A percentile compares a stretch with the other conserved stretches of the same genome.
phyloP scores from a whole-genome alignment of 495 filamentous ascomycete genomes.

The Xanthoparmelia taractica region DNA sequence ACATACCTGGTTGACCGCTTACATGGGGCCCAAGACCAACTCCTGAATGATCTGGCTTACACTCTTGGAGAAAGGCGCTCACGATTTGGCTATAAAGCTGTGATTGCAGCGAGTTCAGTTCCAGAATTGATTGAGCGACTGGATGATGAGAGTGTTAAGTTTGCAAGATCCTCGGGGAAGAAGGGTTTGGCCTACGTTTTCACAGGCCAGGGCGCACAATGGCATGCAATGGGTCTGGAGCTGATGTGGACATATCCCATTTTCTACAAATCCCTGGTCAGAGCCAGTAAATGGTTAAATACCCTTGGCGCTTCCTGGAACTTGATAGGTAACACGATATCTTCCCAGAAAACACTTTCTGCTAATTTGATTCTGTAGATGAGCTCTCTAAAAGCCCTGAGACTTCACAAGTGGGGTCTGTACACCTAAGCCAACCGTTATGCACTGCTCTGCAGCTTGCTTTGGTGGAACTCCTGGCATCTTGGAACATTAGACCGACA shows the following conservation, averaged over 20 bases:
- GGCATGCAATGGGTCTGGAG: slow-evolving; percentile 45
- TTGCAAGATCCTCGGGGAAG: slow-evolving; percentile 16
- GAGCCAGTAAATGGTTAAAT: neutral
- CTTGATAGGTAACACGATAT: slow-evolving; percentile 2
- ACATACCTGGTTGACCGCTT: slow-evolving; percentile 3
- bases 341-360: neutral
- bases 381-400: slow-evolving; percentile 4
- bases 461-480: slow-evolving; percentile 21
- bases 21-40: too few species aligned
- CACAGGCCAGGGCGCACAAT: slow-evolving; percentile 16
- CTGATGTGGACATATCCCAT: slow-evolving; percentile 9
- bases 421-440: slow-evolving; percentile 13
- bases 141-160: slow-evolving; percentile 10
- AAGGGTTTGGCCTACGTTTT: neutral
- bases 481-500: slow-evolving; percentile 18
- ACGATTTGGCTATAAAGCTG: slow-evolving; percentile 25
- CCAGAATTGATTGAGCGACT: neutral
- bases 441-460: slow-evolving; percentile 26
- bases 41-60: slow-evolving; percentile 26
- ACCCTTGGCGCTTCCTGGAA: slow-evolving; percentile 11
- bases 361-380: slow-evolving; percentile 4
- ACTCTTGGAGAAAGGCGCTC: slow-evolving; percentile 30
- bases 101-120: slow-evolving; percentile 19
- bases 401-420: slow-evolving; percentile 2
- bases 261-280: slow-evolving; percentile 3